Percentiles rank a stretch among this genome's conserved stretches.
These are phyloP conservation scores for Aureobasidium sp. DNA, from an alignment of 2,329 filamentous ascomycete genomes.

Conservation along the genomic window DNA sequence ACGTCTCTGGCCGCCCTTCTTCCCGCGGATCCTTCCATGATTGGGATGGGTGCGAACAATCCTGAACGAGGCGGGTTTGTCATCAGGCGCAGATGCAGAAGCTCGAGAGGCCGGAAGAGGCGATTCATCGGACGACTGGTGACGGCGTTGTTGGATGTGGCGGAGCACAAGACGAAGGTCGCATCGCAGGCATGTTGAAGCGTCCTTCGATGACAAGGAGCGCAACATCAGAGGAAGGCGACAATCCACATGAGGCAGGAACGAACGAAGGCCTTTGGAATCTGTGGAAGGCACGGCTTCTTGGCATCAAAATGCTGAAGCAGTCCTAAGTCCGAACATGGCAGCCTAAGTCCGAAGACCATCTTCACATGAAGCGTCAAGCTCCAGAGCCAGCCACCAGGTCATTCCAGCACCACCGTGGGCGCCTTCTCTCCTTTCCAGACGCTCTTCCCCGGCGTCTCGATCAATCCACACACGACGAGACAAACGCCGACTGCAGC, in stretches of 20 bases:
- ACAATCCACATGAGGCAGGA: not conserved
- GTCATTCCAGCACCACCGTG: no score
- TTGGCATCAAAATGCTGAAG: no score
- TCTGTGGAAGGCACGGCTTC: no score
- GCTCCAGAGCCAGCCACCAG: no score
- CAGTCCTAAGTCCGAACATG: no score
- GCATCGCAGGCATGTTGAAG: slow-evolving; percentile 19
- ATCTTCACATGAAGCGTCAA: no score
- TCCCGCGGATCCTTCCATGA: slow-evolving; percentile 10
- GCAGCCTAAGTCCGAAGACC: no score
- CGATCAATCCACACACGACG: no score
- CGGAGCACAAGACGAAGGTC: slow-evolving; percentile 15
- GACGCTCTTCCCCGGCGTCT: no score
- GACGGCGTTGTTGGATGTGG: slow-evolving; percentile 4
- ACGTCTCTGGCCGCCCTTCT: slow-evolving; percentile 9
- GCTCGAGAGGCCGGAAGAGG: not conserved
- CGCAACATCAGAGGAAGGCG: slow-evolving; percentile 15
- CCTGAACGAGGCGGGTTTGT: not conserved
- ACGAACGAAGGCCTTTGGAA: no score
- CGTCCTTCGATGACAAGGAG: slow-evolving; percentile 10
- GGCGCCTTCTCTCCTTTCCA: no score
- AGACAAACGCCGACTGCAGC: slow-evolving; percentile 2
- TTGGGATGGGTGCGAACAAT: not conserved
- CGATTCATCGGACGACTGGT: slow-evolving; percentile 5
- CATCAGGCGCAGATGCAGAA: not conserved